phyloP scores from a whole-genome alignment of 768 basidiomycete genomes.

The Lactarius deliciosus region DNA sequence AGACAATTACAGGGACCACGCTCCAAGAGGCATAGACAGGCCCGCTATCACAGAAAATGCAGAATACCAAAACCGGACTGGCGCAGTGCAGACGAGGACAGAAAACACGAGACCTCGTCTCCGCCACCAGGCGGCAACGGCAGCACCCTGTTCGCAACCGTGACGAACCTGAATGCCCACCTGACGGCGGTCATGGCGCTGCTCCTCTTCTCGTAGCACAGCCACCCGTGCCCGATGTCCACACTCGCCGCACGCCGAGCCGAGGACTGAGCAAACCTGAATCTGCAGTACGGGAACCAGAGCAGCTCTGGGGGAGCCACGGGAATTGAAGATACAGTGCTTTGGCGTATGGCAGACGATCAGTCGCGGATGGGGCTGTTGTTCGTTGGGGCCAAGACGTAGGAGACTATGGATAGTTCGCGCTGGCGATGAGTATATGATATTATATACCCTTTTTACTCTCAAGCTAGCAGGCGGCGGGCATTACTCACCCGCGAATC shows the following conservation, averaged over 20 bases:
- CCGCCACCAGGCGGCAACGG: slow-evolving; percentile 23
- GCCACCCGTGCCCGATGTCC: slow-evolving; percentile 81
- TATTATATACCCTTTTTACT: no score
- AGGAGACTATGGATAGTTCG: no score
- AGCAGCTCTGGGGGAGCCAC: slow-evolving; percentile 45
- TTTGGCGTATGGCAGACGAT: slow-evolving; percentile 57
- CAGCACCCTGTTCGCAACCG: slow-evolving; percentile 6
- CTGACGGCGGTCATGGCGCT: slow-evolving; percentile 59
- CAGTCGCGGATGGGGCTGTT: no score
- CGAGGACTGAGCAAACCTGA: slow-evolving; percentile 42
- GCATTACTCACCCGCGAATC: no score
- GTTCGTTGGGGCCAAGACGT: slow-evolving; percentile 49
- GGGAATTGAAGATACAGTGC: slow-evolving; percentile 49
- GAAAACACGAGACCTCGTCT: slow-evolving; percentile 3
- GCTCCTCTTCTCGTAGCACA: slow-evolving; percentile 84
- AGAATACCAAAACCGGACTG: background rate
- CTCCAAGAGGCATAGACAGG: slow-evolving; percentile 21
- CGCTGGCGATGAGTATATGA: no score
- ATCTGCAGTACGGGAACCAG: slow-evolving; percentile 73
- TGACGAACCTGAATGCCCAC: slow-evolving; percentile 56
- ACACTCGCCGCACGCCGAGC: slow-evolving; percentile 39
- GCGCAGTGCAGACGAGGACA: slow-evolving; percentile 39
- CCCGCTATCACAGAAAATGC: background rate
- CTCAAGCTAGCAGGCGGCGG: no score
- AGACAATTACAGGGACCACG: background rate